Percentiles rank a stretch among this genome's conserved stretches.
phyloP scores from a whole-genome alignment of 331 rosid species.

The Malus hybrid region DNA sequence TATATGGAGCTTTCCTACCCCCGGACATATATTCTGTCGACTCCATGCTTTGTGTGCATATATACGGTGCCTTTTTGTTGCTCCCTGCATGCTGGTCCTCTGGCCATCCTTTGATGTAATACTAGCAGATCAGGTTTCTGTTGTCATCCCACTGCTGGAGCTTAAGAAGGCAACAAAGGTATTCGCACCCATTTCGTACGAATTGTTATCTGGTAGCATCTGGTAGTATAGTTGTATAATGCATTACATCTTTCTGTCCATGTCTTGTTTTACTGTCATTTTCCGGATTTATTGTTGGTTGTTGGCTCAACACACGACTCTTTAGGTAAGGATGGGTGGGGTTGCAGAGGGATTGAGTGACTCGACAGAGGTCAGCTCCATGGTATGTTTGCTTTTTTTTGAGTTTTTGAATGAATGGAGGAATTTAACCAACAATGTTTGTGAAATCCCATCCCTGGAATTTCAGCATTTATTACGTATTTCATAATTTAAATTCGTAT shows the following conservation, averaged over 20 bases:
- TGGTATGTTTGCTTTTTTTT: no score
- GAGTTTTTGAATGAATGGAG: no score
- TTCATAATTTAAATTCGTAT: no score
- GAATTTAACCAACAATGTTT: no score
- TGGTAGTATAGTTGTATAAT: slow-evolving; percentile 3
- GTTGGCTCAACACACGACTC: no score
- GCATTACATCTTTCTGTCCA: slow-evolving; percentile 1
- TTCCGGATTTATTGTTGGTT: no score
- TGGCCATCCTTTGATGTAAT: slow-evolving; percentile 79
- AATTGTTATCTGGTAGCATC: slow-evolving; percentile 3
- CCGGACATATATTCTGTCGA: slow-evolving; percentile 64
- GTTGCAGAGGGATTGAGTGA: no score
- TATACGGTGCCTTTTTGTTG: slow-evolving; percentile 78
- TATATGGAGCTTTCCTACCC: slow-evolving; percentile 80
- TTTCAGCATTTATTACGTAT: no score
- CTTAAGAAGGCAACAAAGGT: neutral
- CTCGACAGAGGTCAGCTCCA: no score
- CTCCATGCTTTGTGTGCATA: slow-evolving; percentile 90
- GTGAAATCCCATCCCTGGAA: no score
- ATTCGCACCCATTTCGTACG: neutral
- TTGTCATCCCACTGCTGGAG: neutral
- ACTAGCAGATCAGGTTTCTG: neutral
- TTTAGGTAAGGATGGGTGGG: slow-evolving; percentile 1
- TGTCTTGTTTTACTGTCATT: slow-evolving; percentile 26
- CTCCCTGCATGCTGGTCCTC: slow-evolving; percentile 65